Evolutionary conservation across 1,139 yeast species (phyloP).

Genomic region (Sugiyamaella castrensis): DNA sequence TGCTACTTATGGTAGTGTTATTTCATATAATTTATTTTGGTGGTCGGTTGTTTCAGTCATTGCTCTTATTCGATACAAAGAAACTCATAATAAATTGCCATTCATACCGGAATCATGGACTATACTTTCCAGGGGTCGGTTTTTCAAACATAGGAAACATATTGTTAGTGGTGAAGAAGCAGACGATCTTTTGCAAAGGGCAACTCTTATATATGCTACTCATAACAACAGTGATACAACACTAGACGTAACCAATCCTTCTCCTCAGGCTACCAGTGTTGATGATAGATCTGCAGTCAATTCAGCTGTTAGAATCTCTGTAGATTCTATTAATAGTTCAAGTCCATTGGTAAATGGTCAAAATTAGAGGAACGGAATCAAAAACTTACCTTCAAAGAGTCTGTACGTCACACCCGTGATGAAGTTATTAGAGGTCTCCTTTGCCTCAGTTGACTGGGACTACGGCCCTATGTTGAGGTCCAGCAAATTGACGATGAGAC

Average conservation of each 20-base stretch:
- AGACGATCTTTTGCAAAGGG: constrained; percentile 23
- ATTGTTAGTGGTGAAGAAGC: constrained; percentile 18
- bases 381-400: constrained; percentile 1
- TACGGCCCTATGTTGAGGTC: too few relatives aligned
- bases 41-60: constrained; percentile 53
- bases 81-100: constrained; percentile 63
- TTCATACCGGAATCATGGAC: constrained; percentile 26
- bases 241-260: not conserved
- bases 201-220: constrained; percentile 22
- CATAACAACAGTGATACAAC: constrained; percentile 5
- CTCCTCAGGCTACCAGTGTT: not conserved
- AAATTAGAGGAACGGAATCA: not conserved
- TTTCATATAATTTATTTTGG: constrained; percentile 86
- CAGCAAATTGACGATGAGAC: too few relatives aligned
- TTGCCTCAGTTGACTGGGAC: too few relatives aligned
- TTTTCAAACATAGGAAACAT: constrained; percentile 7
- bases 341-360: constrained; percentile 23
- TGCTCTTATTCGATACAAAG: constrained; percentile 65
- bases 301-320: constrained; percentile 17
- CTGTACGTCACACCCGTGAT: too few relatives aligned
- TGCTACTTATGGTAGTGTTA: constrained; percentile 84
- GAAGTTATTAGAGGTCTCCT: too few relatives aligned
- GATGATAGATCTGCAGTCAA: not conserved
- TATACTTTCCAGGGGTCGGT: not conserved
- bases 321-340: constrained; percentile 24